Conservation (phyloP, 176 grass and related monocot genomes). For the Alopecurus myosuroides region DNA sequence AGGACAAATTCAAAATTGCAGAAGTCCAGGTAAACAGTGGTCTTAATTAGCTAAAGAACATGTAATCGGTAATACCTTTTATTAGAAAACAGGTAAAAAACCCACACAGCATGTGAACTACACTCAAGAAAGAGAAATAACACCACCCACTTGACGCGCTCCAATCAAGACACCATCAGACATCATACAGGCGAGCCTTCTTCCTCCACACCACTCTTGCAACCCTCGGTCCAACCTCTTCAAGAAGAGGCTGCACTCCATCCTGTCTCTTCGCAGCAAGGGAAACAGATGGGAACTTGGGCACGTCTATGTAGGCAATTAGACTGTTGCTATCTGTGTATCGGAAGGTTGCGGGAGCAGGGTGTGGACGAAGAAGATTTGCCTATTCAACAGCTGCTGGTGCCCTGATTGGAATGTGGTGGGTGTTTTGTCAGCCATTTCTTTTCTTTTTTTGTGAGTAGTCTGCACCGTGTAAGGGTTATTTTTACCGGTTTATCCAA, state of each 20-base stretch:
- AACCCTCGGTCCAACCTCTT: background rate
- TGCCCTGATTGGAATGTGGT: background rate
- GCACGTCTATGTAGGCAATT: background rate
- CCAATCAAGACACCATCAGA: background rate
- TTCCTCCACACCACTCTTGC: background rate
- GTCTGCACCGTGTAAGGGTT: background rate
- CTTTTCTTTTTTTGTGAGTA: background rate
- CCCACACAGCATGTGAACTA: background rate
- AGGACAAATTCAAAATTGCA: background rate
- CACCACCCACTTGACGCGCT: background rate
- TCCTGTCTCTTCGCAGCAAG: background rate
- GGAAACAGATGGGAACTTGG: background rate
- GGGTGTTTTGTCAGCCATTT: background rate
- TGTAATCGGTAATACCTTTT: background rate
- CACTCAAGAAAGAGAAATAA: background rate
- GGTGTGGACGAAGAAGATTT: background rate
- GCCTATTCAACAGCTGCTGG: background rate
- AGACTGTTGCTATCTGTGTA: background rate
- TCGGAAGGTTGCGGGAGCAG: background rate
- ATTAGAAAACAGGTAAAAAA: background rate
- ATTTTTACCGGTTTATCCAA: background rate
- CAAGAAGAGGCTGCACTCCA: background rate
- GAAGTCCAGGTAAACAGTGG: background rate
- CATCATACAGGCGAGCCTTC: background rate
- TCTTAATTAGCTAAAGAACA: background rate